Percentiles rank a stretch among this genome's conserved stretches.
Conservation (phyloP, 768 basidiomycete genomes). For the Lentinula lateritia region DNA sequence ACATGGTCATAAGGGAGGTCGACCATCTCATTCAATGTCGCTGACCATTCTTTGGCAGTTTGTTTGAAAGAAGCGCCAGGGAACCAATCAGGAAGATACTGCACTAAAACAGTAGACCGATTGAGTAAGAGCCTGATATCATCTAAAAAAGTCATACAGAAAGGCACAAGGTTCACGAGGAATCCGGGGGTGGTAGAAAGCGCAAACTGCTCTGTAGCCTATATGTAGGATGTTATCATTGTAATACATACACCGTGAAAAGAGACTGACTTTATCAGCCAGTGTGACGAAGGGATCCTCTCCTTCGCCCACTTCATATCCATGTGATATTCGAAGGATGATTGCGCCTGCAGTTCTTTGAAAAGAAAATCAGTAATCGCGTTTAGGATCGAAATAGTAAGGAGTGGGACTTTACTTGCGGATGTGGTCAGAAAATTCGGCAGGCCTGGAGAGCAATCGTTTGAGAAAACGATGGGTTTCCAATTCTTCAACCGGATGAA, state of each 20-base stretch:
- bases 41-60: constrained; percentile 39
- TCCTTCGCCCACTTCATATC: constrained; percentile 32
- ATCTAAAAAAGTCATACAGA: constrained; percentile 20
- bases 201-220: constrained; percentile 7
- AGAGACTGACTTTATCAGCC: constrained; percentile 23
- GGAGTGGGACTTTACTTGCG: constrained; percentile 24
- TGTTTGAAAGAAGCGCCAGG: constrained; percentile 51
- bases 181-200: constrained; percentile 34
- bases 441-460: constrained; percentile 28
- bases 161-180: constrained; percentile 47
- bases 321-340: constrained; percentile 39
- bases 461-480: constrained; percentile 36
- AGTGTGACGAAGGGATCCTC: constrained; percentile 34
- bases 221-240: background rate
- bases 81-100: constrained; percentile 48
- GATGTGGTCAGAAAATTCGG: constrained; percentile 26
- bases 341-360: constrained; percentile 38
- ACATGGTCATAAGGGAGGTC: constrained; percentile 40
- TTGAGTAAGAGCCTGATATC: background rate
- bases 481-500: constrained; percentile 30
- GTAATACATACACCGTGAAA: constrained; percentile 22
- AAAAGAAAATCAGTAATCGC: background rate
- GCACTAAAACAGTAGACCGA: constrained; percentile 24
- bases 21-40: constrained; percentile 36
- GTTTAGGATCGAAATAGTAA: background rate